Evolutionary conservation across 345 rosid genomes (phyloP).

Genomic region (Ailanthus altissimus): DNA sequence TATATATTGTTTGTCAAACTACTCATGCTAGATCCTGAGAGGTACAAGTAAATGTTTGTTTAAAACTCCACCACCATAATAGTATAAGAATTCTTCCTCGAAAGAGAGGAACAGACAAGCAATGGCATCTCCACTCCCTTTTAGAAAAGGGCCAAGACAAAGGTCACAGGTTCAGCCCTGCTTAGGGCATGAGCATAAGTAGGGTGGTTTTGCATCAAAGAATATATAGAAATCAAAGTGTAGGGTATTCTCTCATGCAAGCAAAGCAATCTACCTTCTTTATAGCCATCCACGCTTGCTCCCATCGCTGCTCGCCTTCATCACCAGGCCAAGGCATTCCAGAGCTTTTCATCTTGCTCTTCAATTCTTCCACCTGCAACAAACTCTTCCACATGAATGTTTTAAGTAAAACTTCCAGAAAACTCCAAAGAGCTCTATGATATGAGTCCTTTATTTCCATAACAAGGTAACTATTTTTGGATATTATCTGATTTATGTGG

Average conservation of each 20-base stretch:
- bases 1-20: neutral
- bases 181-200: neutral
- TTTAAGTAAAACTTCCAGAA: neutral
- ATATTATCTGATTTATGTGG: neutral
- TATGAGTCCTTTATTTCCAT: neutral
- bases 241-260: neutral
- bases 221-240: neutral
- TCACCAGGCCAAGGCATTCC: conserved; percentile 99
- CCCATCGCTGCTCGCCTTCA: conserved; percentile 90
- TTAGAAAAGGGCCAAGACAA: neutral
- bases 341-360: conserved; percentile 71
- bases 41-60: neutral
- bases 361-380: conserved; percentile 83
- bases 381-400: conserved; percentile 2
- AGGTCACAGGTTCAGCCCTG: conserved; percentile 4
- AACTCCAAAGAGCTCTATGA: neutral
- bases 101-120: neutral
- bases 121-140: neutral
- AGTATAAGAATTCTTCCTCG: neutral
- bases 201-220: neutral
- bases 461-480: neutral
- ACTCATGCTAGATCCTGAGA: neutral
- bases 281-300: conserved; percentile 95
- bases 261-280: conserved; percentile 63
- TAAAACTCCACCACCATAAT: neutral